Percentiles rank a stretch among this genome's conserved stretches.
Evolutionary conservation across 2,329 filamentous ascomycete genomes (phyloP).

Genomic region (Penicillium glabrum): DNA sequence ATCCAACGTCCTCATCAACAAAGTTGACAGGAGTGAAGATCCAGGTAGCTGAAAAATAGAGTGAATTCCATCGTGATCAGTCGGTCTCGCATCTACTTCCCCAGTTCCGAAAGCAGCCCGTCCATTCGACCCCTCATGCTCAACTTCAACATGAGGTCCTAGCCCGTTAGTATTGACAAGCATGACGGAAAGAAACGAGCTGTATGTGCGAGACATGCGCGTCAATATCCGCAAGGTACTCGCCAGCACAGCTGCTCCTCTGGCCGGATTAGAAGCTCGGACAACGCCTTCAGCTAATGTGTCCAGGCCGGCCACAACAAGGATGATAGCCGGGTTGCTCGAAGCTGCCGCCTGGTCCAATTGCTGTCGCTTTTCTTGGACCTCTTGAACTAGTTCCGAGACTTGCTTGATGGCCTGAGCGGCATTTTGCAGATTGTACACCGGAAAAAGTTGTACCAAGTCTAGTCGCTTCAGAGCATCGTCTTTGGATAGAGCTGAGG

Average conservation of each 20-base stretch:
- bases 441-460: constrained; percentile 33
- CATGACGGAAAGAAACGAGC: constrained; percentile 31
- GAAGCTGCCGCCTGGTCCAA: not conserved
- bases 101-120: not conserved
- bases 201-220: constrained; percentile 30
- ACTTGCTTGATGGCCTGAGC: constrained; percentile 33
- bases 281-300: constrained; percentile 37
- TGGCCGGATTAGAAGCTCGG: constrained; percentile 37
- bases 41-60: constrained; percentile 27
- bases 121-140: not conserved
- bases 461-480: constrained; percentile 34
- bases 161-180: constrained; percentile 39
- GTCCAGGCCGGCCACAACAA: constrained; percentile 40
- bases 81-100: not conserved
- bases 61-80: constrained; percentile 21
- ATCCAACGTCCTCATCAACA: constrained; percentile 38
- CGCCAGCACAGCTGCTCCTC: constrained; percentile 34
- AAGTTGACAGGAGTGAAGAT: constrained; percentile 25
- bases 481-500: constrained; percentile 18
- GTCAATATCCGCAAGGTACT: constrained; percentile 35
- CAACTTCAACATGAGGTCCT: constrained; percentile 14
- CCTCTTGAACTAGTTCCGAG: constrained; percentile 24
- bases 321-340: constrained; percentile 13
- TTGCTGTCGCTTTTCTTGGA: constrained; percentile 13
- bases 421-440: constrained; percentile 31